Evolutionary conservation across 2,329 filamentous ascomycete genomes (phyloP).

Genomic region (Zymoseptoria ardabiliae): DNA sequence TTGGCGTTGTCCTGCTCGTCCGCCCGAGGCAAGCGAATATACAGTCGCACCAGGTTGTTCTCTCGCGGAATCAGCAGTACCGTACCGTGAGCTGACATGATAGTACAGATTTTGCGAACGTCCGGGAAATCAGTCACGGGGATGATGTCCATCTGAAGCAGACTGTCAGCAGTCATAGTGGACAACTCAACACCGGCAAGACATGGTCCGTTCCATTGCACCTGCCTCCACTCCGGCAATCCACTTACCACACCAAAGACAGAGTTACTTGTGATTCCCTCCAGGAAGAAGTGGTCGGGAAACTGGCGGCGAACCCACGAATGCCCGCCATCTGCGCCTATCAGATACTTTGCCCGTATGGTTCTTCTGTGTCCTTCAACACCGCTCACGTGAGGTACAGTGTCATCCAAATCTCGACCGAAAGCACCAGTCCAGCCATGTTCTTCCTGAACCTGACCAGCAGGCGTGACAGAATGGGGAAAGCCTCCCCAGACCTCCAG

Average conservation of each 20-base stretch:
- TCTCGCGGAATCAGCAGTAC: slow-evolving; percentile 73
- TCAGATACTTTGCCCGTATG: slow-evolving; percentile 16
- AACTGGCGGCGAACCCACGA: slow-evolving; percentile 11
- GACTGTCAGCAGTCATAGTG: not conserved
- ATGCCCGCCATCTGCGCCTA: slow-evolving; percentile 19
- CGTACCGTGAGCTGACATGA: slow-evolving; percentile 60
- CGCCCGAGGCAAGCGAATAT: slow-evolving; percentile 21
- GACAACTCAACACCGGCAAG: not conserved
- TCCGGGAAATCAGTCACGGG: slow-evolving; percentile 43
- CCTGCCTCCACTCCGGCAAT: not conserved
- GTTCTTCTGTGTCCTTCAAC: slow-evolving; percentile 13
- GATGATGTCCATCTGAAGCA: slow-evolving; percentile 14
- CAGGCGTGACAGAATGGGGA: slow-evolving; percentile 4
- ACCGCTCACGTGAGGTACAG: slow-evolving; percentile 8
- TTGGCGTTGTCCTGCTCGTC: slow-evolving; percentile 43
- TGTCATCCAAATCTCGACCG: slow-evolving; percentile 41
- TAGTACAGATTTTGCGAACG: slow-evolving; percentile 71
- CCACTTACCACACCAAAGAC: slow-evolving; percentile 22
- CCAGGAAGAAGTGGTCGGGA: slow-evolving; percentile 6
- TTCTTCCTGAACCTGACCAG: slow-evolving; percentile 2
- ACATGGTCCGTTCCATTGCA: not conserved
- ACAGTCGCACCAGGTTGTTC: slow-evolving; percentile 17
- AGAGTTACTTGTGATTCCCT: slow-evolving; percentile 18
- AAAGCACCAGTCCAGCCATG: slow-evolving; percentile 37
- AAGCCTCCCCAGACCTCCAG: slow-evolving; percentile 28